Evolutionary conservation across 768 basidiomycete species (phyloP), one percentile per base, ranked within the genome.

Genomic region (Kwoniella botswanensis): DNA sequence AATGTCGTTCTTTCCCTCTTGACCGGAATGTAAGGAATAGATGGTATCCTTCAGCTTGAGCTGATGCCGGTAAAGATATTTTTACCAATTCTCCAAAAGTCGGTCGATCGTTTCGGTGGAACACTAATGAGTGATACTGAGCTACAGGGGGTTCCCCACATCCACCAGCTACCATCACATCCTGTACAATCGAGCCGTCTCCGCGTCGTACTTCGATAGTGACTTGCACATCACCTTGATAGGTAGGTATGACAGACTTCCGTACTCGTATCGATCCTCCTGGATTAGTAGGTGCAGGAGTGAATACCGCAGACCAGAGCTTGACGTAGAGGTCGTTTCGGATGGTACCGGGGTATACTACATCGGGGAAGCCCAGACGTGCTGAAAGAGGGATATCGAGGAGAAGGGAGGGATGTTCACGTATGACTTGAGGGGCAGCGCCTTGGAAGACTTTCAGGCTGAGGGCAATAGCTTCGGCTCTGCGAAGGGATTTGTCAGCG

Each of bases 291-390:
- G 74, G 68, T 3, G 88, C 86, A 0, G 88, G 84, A 2, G 87
- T 84, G 80, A 98, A 98, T 72, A 94, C 92, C 50, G 93, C 96
- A 66, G 90, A 91, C 94, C 94, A 98, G 0, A 98, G 88, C 82
- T 97, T 97, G 85, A 98, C 88, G 83, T 98, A 98, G 13, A 98
- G 87, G 74, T 98, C 96, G 78, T 98, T 98, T 17, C 96, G 90
- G n/a, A 89, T 85, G 71, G 93, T 91, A 7, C 92, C 93, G 3
- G 95, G 95, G 79, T 94, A 94, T 10, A 96, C 94, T 7, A 97
- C 94, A 75, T 98, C 96, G 0, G 96, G 92, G 81, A 98, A 98
- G 41, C 94, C 94, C 43, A 98, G 89, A 3, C 93, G 91, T 13
- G 91, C 85, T 1, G 94, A 94, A 57, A 90, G 88, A 0, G 95